phyloP scores from a whole-genome alignment of 768 basidiomycete species.

The Chalciporus sphaerocephalus region DNA sequence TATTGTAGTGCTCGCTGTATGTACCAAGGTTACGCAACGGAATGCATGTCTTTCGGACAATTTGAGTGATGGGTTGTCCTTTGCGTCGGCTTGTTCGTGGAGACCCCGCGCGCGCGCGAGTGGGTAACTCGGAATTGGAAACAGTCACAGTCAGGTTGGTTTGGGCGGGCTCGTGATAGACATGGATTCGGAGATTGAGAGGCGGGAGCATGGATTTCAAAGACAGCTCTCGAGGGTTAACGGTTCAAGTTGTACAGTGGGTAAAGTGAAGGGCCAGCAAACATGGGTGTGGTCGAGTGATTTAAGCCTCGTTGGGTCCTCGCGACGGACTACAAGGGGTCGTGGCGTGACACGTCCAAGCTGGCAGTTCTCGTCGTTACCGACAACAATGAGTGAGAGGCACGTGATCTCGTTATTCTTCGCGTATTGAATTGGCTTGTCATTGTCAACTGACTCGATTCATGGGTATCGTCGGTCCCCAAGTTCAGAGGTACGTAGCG shows the following conservation, averaged over 20 bases:
- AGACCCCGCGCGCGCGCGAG: no score
- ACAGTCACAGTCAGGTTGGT: no score
- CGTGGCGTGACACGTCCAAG: no score
- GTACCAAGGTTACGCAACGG: slow-evolving; percentile 35
- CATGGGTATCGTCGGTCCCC: no score
- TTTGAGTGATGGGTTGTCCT: background rate
- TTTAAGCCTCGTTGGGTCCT: slow-evolving; percentile 3
- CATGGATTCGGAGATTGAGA: background rate
- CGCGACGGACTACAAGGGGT: background rate
- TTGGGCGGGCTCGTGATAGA: no score
- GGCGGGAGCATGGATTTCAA: background rate
- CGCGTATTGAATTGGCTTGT: no score
- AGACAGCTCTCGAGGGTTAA: background rate
- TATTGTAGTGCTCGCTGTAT: slow-evolving; percentile 23
- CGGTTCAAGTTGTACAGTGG: background rate
- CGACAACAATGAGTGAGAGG: background rate
- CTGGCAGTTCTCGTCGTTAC: background rate
- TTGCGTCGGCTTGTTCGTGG: background rate
- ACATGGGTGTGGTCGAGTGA: no score
- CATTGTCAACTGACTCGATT: no score
- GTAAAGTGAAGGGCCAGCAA: background rate
- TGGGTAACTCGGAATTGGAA: no score
- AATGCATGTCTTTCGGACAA: slow-evolving; percentile 33
- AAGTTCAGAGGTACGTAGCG: no score
- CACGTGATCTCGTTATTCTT: slow-evolving; percentile 10